Conservation (phyloP, 371 early-diverging fungal species). For the Mucor irregularis region DNA sequence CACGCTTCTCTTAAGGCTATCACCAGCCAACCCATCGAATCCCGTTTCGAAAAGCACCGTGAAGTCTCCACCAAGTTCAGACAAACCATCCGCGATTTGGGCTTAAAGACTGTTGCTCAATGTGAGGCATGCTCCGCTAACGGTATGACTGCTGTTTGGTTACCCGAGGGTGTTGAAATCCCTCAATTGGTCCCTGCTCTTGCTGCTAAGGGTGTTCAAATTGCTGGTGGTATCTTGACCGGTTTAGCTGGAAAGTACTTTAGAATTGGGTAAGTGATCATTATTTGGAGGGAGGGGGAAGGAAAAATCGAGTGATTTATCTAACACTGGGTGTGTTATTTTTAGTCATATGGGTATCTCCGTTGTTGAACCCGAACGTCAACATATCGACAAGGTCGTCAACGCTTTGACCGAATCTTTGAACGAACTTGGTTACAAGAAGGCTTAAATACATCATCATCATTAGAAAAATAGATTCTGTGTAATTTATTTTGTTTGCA, state of each 20-base stretch:
- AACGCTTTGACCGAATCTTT: conserved; percentile 73
- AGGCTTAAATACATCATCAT: conserved; percentile 14
- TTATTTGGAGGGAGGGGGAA: background rate
- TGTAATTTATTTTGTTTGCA: too few species aligned
- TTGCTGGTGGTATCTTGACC: conserved; percentile 94
- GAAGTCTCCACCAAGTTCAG: conserved; percentile 76
- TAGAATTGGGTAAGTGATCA: conserved; percentile 74
- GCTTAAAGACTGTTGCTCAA: conserved; percentile 76
- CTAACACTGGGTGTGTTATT: too few species aligned
- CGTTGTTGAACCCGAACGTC: conserved; percentile 71
- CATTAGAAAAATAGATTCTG: too few species aligned
- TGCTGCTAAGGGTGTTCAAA: conserved; percentile 78
- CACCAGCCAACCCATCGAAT: conserved; percentile 65
- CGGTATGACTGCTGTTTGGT: conserved; percentile 94
- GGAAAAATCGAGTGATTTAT: background rate
- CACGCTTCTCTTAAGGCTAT: conserved; percentile 83
- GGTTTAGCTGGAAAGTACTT: conserved; percentile 89
- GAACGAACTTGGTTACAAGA: conserved; percentile 59
- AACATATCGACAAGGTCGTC: conserved; percentile 76
- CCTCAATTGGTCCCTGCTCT: conserved; percentile 79
- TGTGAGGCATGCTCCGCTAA: conserved; percentile 75
- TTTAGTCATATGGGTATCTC: conserved; percentile 90
- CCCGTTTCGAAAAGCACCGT: conserved; percentile 70
- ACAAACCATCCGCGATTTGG: conserved; percentile 65
- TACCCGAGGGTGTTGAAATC: conserved; percentile 82